A percentile compares a stretch with the other conserved stretches of the same genome.
Conservation (phyloP, 1,284 basidiomycete genomes). For the Moesziomyces sp. region DNA sequence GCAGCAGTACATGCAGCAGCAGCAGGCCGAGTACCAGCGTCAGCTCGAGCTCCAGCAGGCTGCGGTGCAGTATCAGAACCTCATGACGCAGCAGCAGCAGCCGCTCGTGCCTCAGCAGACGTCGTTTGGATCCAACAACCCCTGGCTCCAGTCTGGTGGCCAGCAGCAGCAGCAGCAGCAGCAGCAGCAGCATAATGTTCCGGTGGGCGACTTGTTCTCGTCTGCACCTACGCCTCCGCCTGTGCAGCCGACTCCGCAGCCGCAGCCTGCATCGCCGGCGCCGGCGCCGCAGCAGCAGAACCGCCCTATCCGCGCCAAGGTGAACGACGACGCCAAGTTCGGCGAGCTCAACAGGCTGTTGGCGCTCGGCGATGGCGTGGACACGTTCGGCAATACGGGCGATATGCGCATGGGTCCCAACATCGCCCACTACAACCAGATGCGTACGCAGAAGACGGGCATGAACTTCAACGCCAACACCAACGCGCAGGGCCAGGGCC, state of each 20-base stretch:
- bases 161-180: conserved; percentile 29
- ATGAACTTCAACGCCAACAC: conserved; percentile 45
- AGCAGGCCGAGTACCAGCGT: conserved; percentile 66
- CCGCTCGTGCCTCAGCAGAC: conserved; percentile 72
- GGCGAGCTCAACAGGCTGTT: conserved; percentile 64
- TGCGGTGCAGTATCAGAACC: conserved; percentile 67
- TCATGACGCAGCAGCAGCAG: conserved; percentile 68
- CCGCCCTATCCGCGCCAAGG: conserved; percentile 39
- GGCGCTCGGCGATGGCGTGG: conserved; percentile 63
- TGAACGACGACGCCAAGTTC: conserved; percentile 46
- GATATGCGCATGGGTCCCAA: conserved; percentile 64
- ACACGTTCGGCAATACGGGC: conserved; percentile 67
- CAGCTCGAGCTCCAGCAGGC: conserved; percentile 68
- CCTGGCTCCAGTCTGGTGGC: conserved; percentile 70
- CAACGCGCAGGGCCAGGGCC: not conserved
- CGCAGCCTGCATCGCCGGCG: conserved; percentile 8
- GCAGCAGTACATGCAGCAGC: conserved; percentile 64
- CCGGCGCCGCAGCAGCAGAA: conserved; percentile 15
- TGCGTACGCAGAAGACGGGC: conserved; percentile 52
- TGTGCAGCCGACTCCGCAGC: conserved; percentile 20
- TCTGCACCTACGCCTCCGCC: conserved; percentile 43
- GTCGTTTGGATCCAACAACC: conserved; percentile 88
- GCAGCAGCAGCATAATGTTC: conserved; percentile 52
- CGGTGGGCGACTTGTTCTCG: conserved; percentile 58
- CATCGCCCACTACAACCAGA: conserved; percentile 39